phyloP scores from a whole-genome alignment of 805 yeast species.

The Metschnikowia santaceciliae region DNA sequence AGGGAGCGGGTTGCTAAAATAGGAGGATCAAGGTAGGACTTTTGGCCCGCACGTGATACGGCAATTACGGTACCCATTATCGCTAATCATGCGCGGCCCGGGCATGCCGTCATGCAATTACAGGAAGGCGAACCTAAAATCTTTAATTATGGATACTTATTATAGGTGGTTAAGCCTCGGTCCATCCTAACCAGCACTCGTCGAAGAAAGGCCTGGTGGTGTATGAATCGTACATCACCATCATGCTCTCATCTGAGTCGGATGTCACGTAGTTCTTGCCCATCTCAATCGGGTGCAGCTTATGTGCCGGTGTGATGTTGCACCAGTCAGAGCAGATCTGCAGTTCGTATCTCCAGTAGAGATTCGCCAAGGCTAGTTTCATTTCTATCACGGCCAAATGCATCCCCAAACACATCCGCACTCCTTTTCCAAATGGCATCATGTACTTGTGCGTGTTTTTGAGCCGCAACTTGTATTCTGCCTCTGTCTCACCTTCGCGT shows the following conservation, averaged over 20 bases:
- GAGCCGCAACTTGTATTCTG: conserved; percentile 32
- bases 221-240: conserved; percentile 56
- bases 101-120: not conserved
- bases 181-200: conserved; percentile 49
- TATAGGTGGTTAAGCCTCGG: not conserved
- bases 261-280: conserved; percentile 15
- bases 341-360: conserved; percentile 48
- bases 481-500: conserved; percentile 28
- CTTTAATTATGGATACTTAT: not conserved
- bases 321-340: conserved; percentile 45
- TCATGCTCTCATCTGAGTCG: conserved; percentile 41
- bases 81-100: conserved; percentile 1
- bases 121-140: not conserved
- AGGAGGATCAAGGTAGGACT: not conserved
- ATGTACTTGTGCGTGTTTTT: conserved; percentile 48
- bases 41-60: conserved; percentile 3
- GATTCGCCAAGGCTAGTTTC: conserved; percentile 50
- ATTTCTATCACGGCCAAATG: conserved; percentile 63
- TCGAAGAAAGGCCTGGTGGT: conserved; percentile 51
- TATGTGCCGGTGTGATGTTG: conserved; percentile 17
- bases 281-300: conserved; percentile 9
- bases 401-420: conserved; percentile 73
- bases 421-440: conserved; percentile 71
- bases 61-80: conserved; percentile 1
- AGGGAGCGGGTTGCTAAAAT: not conserved